Evolutionary conservation across 129 eudicot species (phyloP).

Genomic region (Flaveria sonorensis): DNA sequence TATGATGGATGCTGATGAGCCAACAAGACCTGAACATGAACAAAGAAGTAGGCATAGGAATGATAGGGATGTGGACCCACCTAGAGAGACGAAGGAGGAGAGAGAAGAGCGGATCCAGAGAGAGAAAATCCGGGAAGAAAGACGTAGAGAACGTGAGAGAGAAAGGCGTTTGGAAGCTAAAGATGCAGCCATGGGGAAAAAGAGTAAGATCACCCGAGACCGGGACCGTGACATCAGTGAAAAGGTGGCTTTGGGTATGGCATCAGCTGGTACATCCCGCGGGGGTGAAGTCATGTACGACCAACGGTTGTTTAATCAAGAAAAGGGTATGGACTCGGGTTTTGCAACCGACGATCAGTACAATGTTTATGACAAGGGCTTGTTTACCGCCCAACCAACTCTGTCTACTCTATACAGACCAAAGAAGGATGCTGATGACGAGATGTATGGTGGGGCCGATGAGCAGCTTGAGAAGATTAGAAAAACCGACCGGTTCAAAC

Average conservation of each 20-base stretch:
- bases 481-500: slow-evolving; percentile 75
- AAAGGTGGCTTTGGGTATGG: slow-evolving; percentile 92
- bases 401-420: slow-evolving; percentile 69
- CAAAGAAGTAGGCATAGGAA: not conserved
- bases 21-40: slow-evolving; percentile 3
- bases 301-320: slow-evolving; percentile 79
- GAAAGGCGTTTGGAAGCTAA: slow-evolving; percentile 82
- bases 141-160: slow-evolving; percentile 74
- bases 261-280: slow-evolving; percentile 51
- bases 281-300: slow-evolving; percentile 86
- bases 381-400: slow-evolving; percentile 71
- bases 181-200: slow-evolving; percentile 85
- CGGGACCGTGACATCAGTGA: slow-evolving; percentile 85
- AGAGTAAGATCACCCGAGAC: slow-evolving; percentile 77
- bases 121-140: slow-evolving; percentile 79
- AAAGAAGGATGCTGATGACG: slow-evolving; percentile 71
- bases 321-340: slow-evolving; percentile 90
- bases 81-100: slow-evolving; percentile 64
- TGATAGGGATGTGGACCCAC: not conserved
- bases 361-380: slow-evolving; percentile 69
- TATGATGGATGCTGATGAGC: slow-evolving; percentile 45
- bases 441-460: slow-evolving; percentile 76
- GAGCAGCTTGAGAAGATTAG: slow-evolving; percentile 77
- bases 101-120: slow-evolving; percentile 62
- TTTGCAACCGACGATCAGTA: slow-evolving; percentile 75